Conservation (phyloP, 1,284 basidiomycete genomes). For the Porodaedalea pini region DNA sequence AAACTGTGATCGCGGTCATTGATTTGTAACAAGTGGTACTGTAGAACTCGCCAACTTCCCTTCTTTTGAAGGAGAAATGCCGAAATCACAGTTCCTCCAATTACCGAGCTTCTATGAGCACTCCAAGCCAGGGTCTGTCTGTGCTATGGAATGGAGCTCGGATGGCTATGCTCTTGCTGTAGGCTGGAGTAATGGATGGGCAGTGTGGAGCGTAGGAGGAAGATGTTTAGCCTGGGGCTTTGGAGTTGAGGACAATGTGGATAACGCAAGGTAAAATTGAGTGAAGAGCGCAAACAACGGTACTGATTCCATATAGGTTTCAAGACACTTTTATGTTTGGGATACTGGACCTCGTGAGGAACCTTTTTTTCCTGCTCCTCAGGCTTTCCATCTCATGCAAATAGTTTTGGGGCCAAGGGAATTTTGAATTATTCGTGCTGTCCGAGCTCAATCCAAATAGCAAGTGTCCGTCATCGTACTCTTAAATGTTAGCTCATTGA, state of each 20-base stretch:
- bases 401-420: constrained; percentile 89
- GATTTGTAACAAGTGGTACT: constrained; percentile 43
- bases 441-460: constrained; percentile 47
- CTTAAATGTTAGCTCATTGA: not conserved
- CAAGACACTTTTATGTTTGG: constrained; percentile 88
- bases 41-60: constrained; percentile 64
- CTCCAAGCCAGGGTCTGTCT: constrained; percentile 67
- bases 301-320: constrained; percentile 40
- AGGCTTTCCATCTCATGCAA: constrained; percentile 10
- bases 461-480: constrained; percentile 30
- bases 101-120: constrained; percentile 55
- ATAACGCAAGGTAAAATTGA: constrained; percentile 46
- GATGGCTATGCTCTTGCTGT: constrained; percentile 98
- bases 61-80: constrained; percentile 49
- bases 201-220: constrained; percentile 88
- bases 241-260: constrained; percentile 64
- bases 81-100: constrained; percentile 52
- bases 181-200: constrained; percentile 89
- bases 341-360: constrained; percentile 56
- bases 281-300: not conserved
- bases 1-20: constrained; percentile 7
- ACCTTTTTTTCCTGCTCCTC: not conserved
- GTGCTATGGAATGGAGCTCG: constrained; percentile 82
- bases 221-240: constrained; percentile 76
- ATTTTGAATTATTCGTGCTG: constrained; percentile 80